These are phyloP conservation scores for Diplodia mutila DNA, from an alignment of 2,329 filamentous ascomycete species.

Conservation along the genomic window DNA sequence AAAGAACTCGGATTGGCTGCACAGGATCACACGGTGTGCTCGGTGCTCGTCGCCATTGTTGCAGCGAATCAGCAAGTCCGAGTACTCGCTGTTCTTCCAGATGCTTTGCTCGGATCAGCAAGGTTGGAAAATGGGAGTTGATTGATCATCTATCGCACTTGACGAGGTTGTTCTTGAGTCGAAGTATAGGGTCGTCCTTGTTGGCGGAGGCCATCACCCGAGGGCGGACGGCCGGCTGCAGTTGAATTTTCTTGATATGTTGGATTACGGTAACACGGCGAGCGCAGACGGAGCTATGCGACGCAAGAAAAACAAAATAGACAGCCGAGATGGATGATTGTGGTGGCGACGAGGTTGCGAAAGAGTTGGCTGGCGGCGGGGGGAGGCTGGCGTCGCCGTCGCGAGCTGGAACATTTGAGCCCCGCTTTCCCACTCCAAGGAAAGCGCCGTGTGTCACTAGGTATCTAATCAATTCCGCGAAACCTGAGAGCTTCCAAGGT, in stretches of 20 bases:
- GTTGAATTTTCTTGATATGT: not conserved
- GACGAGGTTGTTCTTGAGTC: constrained; percentile 21
- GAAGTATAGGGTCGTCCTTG: constrained; percentile 15
- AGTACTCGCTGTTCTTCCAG: constrained; percentile 22
- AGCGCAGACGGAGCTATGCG: not conserved
- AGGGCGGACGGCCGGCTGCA: constrained; percentile 7
- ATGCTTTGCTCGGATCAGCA: constrained; percentile 2
- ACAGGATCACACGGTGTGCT: constrained; percentile 20
- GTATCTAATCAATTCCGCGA: not conserved
- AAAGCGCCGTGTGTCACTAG: constrained; percentile 6
- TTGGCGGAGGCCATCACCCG: constrained; percentile 17
- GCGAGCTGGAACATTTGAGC: constrained; percentile 1
- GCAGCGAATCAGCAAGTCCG: constrained; percentile 18
- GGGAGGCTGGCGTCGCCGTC: constrained; percentile 12
- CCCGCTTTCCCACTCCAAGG: constrained; percentile 9
- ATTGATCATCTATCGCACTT: not conserved
- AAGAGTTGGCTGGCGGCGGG: constrained; percentile 8
- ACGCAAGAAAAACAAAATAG: not conserved
- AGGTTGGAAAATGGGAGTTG: not conserved
- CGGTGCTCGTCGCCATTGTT: constrained; percentile 23
- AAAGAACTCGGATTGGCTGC: constrained; percentile 20
- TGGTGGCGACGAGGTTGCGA: not conserved
- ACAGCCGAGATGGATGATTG: not conserved
- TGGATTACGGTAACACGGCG: not conserved
- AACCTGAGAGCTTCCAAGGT: not conserved